A percentile compares a stretch with the other conserved stretches of the same genome.
Conservation (phyloP, 805 yeast genomes). For the Metschnikowia henanensis region DNA sequence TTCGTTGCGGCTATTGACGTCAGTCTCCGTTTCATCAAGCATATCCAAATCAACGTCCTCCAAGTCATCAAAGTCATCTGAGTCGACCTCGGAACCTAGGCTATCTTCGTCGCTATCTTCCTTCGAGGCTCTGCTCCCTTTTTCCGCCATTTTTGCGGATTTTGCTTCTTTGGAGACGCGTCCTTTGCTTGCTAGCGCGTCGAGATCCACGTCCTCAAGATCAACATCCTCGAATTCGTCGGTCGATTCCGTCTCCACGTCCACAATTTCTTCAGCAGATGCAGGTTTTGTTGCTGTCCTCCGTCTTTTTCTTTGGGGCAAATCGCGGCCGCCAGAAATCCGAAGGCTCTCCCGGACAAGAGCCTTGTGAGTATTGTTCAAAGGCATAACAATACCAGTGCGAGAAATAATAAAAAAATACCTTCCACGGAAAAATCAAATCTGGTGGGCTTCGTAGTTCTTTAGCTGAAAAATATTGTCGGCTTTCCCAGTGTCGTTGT, state of each 20-base stretch:
- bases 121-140: no score
- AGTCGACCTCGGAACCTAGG: conserved; percentile 22
- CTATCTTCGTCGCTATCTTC: not conserved
- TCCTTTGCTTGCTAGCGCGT: conserved; percentile 21
- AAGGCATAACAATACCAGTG: conserved; percentile 5
- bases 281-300: not conserved
- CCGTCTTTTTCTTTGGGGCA: conserved; percentile 10
- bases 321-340: not conserved
- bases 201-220: conserved; percentile 22
- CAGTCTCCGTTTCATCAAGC: conserved; percentile 1
- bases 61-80: conserved; percentile 34
- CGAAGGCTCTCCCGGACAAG: conserved; percentile 17
- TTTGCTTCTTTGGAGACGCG: not conserved
- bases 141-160: no score
- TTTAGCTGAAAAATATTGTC: no score
- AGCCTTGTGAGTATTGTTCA: conserved; percentile 12
- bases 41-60: conserved; percentile 31
- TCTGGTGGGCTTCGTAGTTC: no score
- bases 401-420: not conserved
- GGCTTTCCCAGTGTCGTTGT: no score
- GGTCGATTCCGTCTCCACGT: conserved; percentile 9
- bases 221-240: conserved; percentile 14
- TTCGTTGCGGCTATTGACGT: conserved; percentile 4
- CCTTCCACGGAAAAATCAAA: no score
- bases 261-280: conserved; percentile 5